These are phyloP conservation scores for Rhizoctonia solani DNA, from an alignment of 1,284 basidiomycete genomes.

Conservation along the genomic window DNA sequence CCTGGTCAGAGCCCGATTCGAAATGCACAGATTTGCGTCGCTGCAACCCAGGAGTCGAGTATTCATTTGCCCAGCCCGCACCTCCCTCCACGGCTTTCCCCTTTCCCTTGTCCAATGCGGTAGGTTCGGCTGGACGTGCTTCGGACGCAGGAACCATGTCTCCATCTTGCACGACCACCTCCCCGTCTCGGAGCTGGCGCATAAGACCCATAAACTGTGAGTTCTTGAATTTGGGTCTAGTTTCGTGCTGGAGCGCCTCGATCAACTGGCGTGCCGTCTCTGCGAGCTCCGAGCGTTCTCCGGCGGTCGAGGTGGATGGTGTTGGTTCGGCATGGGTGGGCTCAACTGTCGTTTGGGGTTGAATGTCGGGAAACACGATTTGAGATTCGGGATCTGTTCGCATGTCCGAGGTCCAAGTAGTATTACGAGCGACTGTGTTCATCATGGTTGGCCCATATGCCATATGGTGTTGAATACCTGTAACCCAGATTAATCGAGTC, in stretches of 20 bases:
- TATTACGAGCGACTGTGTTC: background rate
- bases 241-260: conserved; percentile 22
- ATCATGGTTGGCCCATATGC: conserved; percentile 16
- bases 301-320: background rate
- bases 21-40: conserved; percentile 49
- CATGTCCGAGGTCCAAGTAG: background rate
- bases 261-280: conserved; percentile 26
- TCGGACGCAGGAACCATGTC: conserved; percentile 59
- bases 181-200: conserved; percentile 79
- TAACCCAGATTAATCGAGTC: background rate
- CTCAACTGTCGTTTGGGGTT: background rate
- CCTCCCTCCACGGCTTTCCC: conserved; percentile 45
- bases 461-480: background rate
- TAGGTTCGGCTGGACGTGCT: conserved; percentile 43
- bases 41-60: conserved; percentile 34
- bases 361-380: conserved; percentile 25
- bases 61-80: conserved; percentile 44
- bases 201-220: conserved; percentile 89
- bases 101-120: conserved; percentile 40
- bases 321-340: background rate
- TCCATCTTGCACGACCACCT: conserved; percentile 83
- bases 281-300: conserved; percentile 24
- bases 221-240: conserved; percentile 74
- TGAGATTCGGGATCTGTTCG: background rate
- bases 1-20: conserved; percentile 39